Base-by-base conservation (phyloP, 441 rosid species). In the Euphorbia celastroides region DNA sequence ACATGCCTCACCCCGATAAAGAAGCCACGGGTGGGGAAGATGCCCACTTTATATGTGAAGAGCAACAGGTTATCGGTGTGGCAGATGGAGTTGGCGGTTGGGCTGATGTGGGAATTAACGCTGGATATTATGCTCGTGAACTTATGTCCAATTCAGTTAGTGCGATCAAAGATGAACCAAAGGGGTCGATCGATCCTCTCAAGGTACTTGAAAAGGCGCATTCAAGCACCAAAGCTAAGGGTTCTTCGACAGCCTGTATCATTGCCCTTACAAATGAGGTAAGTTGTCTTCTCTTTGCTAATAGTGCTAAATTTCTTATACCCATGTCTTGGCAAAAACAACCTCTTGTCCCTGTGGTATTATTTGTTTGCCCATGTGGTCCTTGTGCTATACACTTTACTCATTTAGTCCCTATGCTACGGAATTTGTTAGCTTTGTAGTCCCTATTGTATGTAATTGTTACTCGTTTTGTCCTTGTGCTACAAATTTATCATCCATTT, bases 81-180 rank as follows among this genome's bases (percentile, higher is more conserved):
- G 97, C 96, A 27, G 97, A 92, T 76, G 97, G 97, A 74, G 96
- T 92, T 64, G 97, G 97, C 55, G 97, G 97, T 22, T 92, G 97
- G 97, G 97, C 96, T 23, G 96, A 87, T 64, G 83, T 83, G 0
- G 97, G 97, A 44, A 74, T 92, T 38, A 88, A 92, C 74, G 77
- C 97, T 2, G 97, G 97, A 70, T 70, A 16, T 44, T 89, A 82
- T 72, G 80, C 96, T 60, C 81, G 92, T 22, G 96, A 89, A 67
- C 96, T 89, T 65, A 89, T 92, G 97, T 87, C 87, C 38, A 80
- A 89, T 75, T 86, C 94, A 5, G 91, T 86, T 11, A 73, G 66
- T 58, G 96, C 92, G 55, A 78, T 92, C 61, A 83, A 74, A 31
- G 88, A 92, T 36, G 96, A 86, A 79, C 89, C 94, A 3, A 76